Evolutionary conservation across 2,329 filamentous ascomycete genomes (phyloP), one percentile per base, ranked within the genome.

Genomic region (Zymoseptoria ardabiliae): DNA sequence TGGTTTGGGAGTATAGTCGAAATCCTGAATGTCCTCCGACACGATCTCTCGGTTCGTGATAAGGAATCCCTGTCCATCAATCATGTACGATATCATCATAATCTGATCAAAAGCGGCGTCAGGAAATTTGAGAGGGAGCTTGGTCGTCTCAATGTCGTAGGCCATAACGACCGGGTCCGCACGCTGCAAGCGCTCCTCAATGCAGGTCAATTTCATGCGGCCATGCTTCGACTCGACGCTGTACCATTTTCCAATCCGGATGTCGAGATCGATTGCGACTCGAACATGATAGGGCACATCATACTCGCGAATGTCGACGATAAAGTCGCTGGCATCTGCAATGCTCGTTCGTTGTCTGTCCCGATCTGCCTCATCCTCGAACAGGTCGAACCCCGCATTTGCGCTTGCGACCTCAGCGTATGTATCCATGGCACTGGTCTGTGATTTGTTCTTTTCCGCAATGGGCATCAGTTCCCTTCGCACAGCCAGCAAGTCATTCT

Each of bases 71-170:
- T 96, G 92, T 0, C 94, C 95, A 68, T 99, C 94, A 69, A 99
- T 97, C 95, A 99, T 99, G 79, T 99, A 99, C 30, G 95, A 99
- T 73, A 99, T 93, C 94, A 99, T 99, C 92, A 99, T 99, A 71
- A 99, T 88, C 73, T 96, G 93, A 76, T 99, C 94, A 63, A 96
- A 87, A 3, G 91, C 84, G 1, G 94, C 87, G 72, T 99, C 95
- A 23, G 94, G 95, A 68, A 99, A 99, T 74, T 99, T 99, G 57
- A 99, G 80, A 1, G 95, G 94, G 17, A 94, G 80, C 72, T 99
- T 99, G 4, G 90, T 93, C 2, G 94, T 99, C 76, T 99, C 94
- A 70, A 99, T 99, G 85, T 99, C 94, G 76, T 87, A 99, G n/a
- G 94, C 94, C 82, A 99, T 88, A 20, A 99, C 90, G n/a, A 97